These are phyloP conservation scores for Hypoxylon sp. DNA, from an alignment of 2,329 filamentous ascomycete species.

Conservation along the genomic window DNA sequence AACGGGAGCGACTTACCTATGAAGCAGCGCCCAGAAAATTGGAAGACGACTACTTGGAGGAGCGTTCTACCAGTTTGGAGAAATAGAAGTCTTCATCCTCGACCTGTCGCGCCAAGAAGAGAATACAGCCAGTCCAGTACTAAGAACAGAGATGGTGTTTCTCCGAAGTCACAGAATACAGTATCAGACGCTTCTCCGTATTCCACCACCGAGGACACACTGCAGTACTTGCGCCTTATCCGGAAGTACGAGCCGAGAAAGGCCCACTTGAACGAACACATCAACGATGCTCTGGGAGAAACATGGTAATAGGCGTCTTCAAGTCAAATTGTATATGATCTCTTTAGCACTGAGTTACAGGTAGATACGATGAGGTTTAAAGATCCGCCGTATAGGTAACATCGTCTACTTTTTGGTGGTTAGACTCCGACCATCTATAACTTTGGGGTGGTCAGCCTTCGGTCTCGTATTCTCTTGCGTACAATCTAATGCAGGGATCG, in stretches of 20 bases:
- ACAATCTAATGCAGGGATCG: too few species aligned
- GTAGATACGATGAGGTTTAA: not conserved
- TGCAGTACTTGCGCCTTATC: not conserved
- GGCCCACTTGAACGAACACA: conserved; percentile 16
- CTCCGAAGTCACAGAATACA: not conserved
- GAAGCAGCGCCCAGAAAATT: conserved; percentile 15
- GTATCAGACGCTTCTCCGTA: not conserved
- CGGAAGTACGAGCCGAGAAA: conserved; percentile 16
- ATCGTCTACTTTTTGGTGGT: not conserved
- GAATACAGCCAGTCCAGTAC: too few species aligned
- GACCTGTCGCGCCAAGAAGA: not conserved
- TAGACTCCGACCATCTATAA: not conserved
- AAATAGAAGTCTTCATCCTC: conserved; percentile 26
- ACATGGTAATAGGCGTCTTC: conserved; percentile 13
- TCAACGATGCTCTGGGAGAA: conserved; percentile 12
- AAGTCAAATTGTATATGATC: not conserved
- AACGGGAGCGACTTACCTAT: conserved; percentile 35
- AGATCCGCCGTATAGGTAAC: not conserved
- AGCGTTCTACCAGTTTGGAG: conserved; percentile 33
- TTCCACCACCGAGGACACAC: not conserved
- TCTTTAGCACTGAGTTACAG: not conserved
- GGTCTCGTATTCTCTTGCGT: too few species aligned
- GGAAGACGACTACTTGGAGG: conserved; percentile 32
- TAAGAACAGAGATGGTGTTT: not conserved
- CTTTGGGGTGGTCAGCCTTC: too few species aligned